Evolutionary conservation across 2,329 filamentous ascomycete genomes (phyloP).

Genomic region (Ascosphaera acerosa): DNA sequence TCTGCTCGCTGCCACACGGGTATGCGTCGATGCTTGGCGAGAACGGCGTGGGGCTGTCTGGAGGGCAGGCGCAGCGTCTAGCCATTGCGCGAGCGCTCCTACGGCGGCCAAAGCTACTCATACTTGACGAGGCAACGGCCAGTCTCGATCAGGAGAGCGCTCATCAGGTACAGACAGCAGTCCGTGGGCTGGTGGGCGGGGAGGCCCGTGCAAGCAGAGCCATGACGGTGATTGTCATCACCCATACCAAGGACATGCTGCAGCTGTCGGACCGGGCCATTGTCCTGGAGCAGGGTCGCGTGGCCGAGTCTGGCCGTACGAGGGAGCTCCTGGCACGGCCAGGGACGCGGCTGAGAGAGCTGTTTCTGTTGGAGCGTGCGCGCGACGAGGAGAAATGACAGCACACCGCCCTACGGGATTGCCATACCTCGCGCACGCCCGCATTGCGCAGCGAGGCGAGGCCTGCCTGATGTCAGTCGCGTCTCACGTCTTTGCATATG

Average conservation of each 20-base stretch:
- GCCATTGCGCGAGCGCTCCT: constrained; percentile 59
- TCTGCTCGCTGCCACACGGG: constrained; percentile 41
- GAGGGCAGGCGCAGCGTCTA: constrained; percentile 61
- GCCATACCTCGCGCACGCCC: no score
- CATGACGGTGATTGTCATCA: constrained; percentile 55
- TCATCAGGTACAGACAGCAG: constrained; percentile 34
- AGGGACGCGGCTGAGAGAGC: constrained; percentile 23
- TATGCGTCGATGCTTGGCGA: constrained; percentile 55
- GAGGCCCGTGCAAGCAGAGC: constrained; percentile 7
- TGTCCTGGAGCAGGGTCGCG: constrained; percentile 40
- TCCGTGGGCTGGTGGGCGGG: constrained; percentile 26
- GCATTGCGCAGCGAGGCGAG: no score
- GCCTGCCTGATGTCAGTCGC: no score
- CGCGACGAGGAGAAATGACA: no score
- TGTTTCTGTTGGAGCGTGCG: constrained; percentile 8
- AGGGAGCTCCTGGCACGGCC: constrained; percentile 26
- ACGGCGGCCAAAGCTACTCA: constrained; percentile 41
- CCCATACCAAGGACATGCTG: constrained; percentile 74
- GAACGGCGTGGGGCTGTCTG: constrained; percentile 46
- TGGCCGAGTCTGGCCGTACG: constrained; percentile 45
- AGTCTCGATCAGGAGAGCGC: constrained; percentile 49
- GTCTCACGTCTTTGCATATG: no score
- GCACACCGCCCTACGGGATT: no score
- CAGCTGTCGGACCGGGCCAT: constrained; percentile 45
- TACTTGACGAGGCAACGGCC: constrained; percentile 72